Conservation (phyloP, 352 stramenopile species). For the Globisporangium solare region DNA sequence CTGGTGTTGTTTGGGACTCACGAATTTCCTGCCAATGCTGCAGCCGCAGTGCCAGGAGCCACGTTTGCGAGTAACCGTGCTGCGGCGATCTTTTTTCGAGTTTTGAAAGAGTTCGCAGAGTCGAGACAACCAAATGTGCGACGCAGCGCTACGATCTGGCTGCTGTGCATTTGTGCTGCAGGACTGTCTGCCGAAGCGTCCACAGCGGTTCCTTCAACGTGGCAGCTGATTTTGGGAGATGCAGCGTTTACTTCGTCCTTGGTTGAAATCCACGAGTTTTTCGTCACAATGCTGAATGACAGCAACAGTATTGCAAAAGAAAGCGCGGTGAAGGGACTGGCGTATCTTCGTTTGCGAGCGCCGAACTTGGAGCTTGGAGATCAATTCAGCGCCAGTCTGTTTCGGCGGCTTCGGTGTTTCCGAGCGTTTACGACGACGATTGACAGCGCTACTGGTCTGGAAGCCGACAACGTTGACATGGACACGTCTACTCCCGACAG, state of each 20-base stretch:
- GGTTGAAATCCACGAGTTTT: conserved; percentile 63
- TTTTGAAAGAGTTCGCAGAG: conserved; percentile 31
- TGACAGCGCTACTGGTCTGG: conserved; percentile 16
- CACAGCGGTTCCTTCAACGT: conserved; percentile 15
- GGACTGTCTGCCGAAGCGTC: conserved; percentile 19
- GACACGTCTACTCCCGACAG: background rate
- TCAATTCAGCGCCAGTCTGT: conserved; percentile 75
- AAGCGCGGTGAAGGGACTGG: conserved; percentile 70
- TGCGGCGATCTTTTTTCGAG: conserved; percentile 30
- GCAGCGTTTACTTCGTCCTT: conserved; percentile 25
- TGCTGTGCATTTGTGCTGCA: conserved; percentile 64
- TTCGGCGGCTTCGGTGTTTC: conserved; percentile 73
- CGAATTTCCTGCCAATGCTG: conserved; percentile 15
- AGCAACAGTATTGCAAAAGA: conserved; percentile 58
- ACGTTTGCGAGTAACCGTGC: conserved; percentile 25
- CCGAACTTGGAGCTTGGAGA: conserved; percentile 44
- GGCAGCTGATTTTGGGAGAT: conserved; percentile 29
- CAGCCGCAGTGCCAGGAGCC: background rate
- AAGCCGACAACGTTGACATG: conserved; percentile 22
- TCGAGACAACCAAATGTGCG: conserved; percentile 40
- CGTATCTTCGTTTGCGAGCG: conserved; percentile 59
- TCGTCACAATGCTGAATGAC: conserved; percentile 80
- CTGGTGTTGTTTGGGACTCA: conserved; percentile 52
- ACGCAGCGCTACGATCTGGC: conserved; percentile 54
- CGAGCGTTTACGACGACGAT: conserved; percentile 48